Percentiles rank a stretch among this genome's conserved stretches.
These are phyloP conservation scores for Scorias spongiosa DNA, from an alignment of 2,329 filamentous ascomycete species.

Conservation along the genomic window DNA sequence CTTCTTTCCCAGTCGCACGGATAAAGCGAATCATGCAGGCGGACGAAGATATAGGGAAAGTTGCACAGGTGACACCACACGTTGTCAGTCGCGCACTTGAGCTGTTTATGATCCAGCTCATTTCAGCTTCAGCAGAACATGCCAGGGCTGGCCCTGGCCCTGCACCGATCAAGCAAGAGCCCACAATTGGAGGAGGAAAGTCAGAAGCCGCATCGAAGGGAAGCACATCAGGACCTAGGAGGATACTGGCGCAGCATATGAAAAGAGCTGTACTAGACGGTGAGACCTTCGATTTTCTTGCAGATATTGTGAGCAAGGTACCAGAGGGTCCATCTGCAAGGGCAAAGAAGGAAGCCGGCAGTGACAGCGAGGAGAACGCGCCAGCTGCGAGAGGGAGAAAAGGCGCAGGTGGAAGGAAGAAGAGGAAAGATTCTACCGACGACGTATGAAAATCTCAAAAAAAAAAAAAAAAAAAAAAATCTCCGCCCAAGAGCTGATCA, in stretches of 20 bases:
- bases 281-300: constrained; percentile 86
- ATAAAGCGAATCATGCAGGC: constrained; percentile 99
- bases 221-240: constrained; percentile 44
- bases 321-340: constrained; percentile 44
- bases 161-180: constrained; percentile 3
- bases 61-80: constrained; percentile 91
- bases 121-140: constrained; percentile 73
- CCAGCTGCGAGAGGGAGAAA: constrained; percentile 11
- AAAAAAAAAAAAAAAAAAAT: too few species aligned
- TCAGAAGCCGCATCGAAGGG: constrained; percentile 2
- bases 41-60: constrained; percentile 95
- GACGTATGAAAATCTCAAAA: constrained; percentile 14
- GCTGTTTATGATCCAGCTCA: constrained; percentile 92
- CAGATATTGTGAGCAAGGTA: constrained; percentile 79
- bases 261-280: constrained; percentile 80
- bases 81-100: constrained; percentile 80
- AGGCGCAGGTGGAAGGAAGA: constrained; percentile 1
- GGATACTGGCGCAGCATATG: constrained; percentile 78
- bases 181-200: constrained; percentile 41
- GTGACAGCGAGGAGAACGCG: constrained; percentile 13
- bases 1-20: constrained; percentile 89
- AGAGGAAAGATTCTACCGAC: constrained; percentile 14
- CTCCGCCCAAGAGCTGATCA: too few species aligned
- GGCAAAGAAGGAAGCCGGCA: constrained; percentile 17
- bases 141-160: constrained; percentile 35